phyloP scores from a whole-genome alignment of 73 alveolate species.

The Paramecium tetraurelia region DNA sequence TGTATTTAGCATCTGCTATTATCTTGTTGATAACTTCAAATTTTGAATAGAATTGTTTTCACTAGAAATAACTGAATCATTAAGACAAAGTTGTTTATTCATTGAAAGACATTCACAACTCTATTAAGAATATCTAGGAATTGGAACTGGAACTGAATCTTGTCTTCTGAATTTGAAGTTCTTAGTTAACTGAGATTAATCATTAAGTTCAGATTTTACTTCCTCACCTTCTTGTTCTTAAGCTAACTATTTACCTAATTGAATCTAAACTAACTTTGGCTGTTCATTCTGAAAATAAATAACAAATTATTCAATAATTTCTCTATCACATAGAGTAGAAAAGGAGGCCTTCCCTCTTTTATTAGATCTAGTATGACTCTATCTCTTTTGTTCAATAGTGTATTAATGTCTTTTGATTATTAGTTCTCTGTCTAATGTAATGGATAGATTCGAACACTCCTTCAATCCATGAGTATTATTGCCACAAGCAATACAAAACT shows the following conservation, averaged over 20 bases:
- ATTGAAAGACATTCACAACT: neutral
- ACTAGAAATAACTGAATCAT: neutral
- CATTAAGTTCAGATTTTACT: neutral
- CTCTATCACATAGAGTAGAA: neutral
- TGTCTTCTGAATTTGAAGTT: neutral
- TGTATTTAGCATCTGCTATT: neutral
- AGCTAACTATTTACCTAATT: neutral
- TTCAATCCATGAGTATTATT: neutral
- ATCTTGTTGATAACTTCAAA: neutral
- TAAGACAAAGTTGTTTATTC: neutral
- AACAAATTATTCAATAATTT: constrained; percentile 8
- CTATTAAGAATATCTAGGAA: neutral
- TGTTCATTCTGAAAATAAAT: neutral
- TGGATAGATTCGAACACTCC: neutral
- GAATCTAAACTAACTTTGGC: neutral
- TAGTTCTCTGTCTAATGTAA: neutral
- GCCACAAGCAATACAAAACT: neutral
- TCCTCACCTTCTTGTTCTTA: neutral
- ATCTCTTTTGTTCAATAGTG: neutral
- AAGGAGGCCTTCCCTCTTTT: neutral
- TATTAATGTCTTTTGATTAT: constrained; percentile 20
- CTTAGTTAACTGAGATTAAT: neutral
- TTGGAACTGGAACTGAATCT: neutral
- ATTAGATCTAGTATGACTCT: neutral
- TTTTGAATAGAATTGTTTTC: neutral